Evolutionary conservation across 805 yeast genomes (phyloP).

Genomic region (Candida khao-thaluensis): DNA sequence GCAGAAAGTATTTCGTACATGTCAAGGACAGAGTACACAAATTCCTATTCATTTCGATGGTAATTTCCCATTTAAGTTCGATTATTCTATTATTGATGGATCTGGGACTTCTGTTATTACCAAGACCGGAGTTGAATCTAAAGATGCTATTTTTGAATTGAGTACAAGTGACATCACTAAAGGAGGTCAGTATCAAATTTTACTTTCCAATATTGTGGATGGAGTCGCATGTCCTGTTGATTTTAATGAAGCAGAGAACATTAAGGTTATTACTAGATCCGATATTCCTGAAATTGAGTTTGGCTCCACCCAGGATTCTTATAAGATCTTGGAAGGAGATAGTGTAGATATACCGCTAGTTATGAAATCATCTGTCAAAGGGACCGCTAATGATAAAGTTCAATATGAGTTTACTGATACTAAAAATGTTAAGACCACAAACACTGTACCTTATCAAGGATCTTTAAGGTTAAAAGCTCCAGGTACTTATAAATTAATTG

Average conservation of each 20-base stretch:
- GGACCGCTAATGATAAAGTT: constrained; percentile 27
- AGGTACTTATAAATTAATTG: constrained; percentile 33
- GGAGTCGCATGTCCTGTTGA: constrained; percentile 77
- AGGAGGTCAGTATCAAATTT: constrained; percentile 75
- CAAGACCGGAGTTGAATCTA: constrained; percentile 3
- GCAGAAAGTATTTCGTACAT: constrained; percentile 22
- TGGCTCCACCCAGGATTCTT: constrained; percentile 20
- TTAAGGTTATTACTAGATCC: constrained; percentile 61
- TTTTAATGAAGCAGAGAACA: constrained; percentile 49
- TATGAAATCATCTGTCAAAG: constrained; percentile 34
- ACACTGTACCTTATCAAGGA: constrained; percentile 4
- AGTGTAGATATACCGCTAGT: constrained; percentile 53
- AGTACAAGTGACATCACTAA: constrained; percentile 51
- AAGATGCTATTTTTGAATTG: constrained; percentile 25
- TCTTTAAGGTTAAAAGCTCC: constrained; percentile 8
- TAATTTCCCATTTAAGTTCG: constrained; percentile 70
- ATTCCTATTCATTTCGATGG: constrained; percentile 71
- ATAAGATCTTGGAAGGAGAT: constrained; percentile 62
- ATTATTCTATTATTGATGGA: constrained; percentile 63
- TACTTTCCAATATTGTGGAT: constrained; percentile 67
- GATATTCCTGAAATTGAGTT: constrained; percentile 57
- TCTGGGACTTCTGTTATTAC: constrained; percentile 4
- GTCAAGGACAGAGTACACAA: constrained; percentile 27
- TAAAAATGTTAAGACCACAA: constrained; percentile 1
- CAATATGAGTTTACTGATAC: constrained; percentile 28